Evolutionary conservation across 2,329 filamentous ascomycete genomes (phyloP).

Genomic region (Aureobasidium vineae): DNA sequence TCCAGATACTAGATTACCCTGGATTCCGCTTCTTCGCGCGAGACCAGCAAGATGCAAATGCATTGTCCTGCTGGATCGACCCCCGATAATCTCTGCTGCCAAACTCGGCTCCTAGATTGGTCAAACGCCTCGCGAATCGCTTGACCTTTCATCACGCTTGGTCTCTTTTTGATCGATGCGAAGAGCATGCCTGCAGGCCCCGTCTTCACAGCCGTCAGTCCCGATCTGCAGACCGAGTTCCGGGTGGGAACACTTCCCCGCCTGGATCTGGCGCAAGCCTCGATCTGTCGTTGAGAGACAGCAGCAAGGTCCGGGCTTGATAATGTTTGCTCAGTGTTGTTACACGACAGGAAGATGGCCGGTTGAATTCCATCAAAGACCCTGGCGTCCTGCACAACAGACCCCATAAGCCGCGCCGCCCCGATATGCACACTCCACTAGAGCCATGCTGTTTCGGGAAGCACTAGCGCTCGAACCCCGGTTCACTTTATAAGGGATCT

Average conservation of each 20-base stretch:
- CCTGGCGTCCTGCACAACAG: background rate
- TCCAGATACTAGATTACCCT: background rate
- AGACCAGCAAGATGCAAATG: background rate
- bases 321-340: constrained; percentile 14
- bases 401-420: constrained; percentile 18
- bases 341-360: constrained; percentile 6
- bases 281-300: constrained; percentile 19
- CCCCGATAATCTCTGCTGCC: background rate
- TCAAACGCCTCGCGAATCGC: background rate
- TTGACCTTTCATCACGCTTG: constrained; percentile 6
- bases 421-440: constrained; percentile 11
- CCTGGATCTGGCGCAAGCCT: constrained; percentile 20
- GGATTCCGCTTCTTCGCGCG: background rate
- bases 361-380: constrained; percentile 1
- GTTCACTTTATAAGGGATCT: background rate
- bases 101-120: background rate
- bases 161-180: constrained; percentile 9
- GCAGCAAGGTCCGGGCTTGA: background rate
- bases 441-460: constrained; percentile 4
- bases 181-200: constrained; percentile 1
- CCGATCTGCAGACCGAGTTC: constrained; percentile 18
- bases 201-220: background rate
- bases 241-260: constrained; percentile 10
- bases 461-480: background rate
- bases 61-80: background rate